phyloP scores from a whole-genome alignment of 2,329 filamentous ascomycete species.

The Trichoderma sp. region DNA sequence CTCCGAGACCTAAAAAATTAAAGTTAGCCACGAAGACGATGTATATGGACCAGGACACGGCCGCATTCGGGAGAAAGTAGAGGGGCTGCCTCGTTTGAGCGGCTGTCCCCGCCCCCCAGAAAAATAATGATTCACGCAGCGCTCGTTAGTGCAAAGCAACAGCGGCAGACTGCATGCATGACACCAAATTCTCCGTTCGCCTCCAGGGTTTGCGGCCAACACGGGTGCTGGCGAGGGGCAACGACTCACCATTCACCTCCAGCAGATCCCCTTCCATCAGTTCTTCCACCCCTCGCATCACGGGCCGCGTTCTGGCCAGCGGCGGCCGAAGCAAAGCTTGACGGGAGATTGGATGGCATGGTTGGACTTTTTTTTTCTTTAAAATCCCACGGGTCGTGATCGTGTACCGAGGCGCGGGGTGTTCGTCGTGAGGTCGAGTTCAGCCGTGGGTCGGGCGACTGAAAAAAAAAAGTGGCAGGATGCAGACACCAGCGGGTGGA shows the following conservation, averaged over 20 bases:
- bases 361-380: conserved; percentile 32
- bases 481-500: conserved; percentile 22
- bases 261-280: conserved; percentile 55
- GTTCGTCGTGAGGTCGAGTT: conserved; percentile 18
- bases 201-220: background rate
- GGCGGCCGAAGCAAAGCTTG: conserved; percentile 81
- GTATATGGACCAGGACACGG: background rate
- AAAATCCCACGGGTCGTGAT: conserved; percentile 19
- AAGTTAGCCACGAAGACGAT: conserved; percentile 25
- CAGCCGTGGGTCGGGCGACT: conserved; percentile 19
- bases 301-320: conserved; percentile 70
- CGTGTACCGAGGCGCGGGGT: conserved; percentile 21
- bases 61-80: conserved; percentile 13
- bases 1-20: conserved; percentile 54
- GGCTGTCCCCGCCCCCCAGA: conserved; percentile 9
- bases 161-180: conserved; percentile 26
- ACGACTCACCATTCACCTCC: conserved; percentile 72
- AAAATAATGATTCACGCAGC: background rate
- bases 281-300: conserved; percentile 60
- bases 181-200: conserved; percentile 27
- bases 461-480: conserved; percentile 3
- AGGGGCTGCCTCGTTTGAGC: conserved; percentile 13
- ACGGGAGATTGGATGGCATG: conserved; percentile 75
- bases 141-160: conserved; percentile 2
- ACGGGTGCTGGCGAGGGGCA: conserved; percentile 21